Conservation (phyloP, 2,329 filamentous ascomycete genomes). For the Fusarium ramigenum region DNA sequence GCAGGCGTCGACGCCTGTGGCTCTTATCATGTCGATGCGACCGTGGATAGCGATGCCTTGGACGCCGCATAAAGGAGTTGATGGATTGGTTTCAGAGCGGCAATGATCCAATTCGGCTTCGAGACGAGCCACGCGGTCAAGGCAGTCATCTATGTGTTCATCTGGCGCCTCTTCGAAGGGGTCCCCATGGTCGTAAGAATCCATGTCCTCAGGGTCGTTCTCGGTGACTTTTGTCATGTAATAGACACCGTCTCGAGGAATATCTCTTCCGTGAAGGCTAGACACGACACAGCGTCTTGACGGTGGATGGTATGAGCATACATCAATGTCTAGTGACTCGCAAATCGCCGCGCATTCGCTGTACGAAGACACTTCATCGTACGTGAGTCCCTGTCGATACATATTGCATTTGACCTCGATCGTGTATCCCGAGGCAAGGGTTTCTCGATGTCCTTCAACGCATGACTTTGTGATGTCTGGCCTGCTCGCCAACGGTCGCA, state of each 20-base stretch:
- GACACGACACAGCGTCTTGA: not conserved
- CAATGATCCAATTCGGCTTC: not conserved
- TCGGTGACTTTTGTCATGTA: not conserved
- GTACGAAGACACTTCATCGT: not conserved
- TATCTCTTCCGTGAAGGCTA: not conserved
- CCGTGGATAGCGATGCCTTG: not conserved
- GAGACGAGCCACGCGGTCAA: not conserved
- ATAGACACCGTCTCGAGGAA: not conserved
- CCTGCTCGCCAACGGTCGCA: not conserved
- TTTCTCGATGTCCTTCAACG: not conserved
- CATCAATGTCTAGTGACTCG: not conserved
- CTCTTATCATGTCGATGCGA: not conserved
- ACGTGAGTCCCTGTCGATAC: not conserved
- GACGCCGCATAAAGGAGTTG: not conserved
- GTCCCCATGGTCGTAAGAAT: not conserved
- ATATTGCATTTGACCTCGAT: not conserved
- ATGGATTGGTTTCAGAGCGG: rapidly evolving
- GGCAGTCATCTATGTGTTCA: not conserved
- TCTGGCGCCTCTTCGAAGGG: not conserved
- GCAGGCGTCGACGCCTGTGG: rapidly evolving
- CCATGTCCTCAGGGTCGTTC: rapidly evolving
- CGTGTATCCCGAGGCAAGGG: not conserved
- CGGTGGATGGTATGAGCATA: not conserved
- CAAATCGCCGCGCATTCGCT: not conserved
- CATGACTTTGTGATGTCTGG: not conserved